A percentile compares a stretch with the other conserved stretches of the same genome.
Conservation (phyloP, 768 basidiomycete species). For the Phaeotremella fagi region DNA sequence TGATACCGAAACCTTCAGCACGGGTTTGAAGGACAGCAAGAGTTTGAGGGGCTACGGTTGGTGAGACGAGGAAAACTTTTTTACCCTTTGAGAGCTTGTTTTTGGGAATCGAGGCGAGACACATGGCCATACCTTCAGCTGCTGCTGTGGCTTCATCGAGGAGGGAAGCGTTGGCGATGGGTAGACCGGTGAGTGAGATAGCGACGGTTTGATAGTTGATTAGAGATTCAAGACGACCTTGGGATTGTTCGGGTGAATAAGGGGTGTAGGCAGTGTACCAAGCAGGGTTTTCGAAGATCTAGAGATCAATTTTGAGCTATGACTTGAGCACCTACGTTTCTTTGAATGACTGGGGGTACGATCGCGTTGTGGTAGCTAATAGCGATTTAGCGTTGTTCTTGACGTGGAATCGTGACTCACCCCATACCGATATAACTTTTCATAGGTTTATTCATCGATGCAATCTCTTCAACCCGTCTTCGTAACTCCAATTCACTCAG, state of each 20-base stretch:
- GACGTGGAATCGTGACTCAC: constrained; percentile 13
- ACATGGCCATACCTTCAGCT: constrained; percentile 96
- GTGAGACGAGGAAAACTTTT: constrained; percentile 82
- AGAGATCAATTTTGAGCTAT: background rate
- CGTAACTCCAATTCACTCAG: constrained; percentile 83
- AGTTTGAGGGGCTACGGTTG: constrained; percentile 79
- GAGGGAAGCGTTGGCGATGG: constrained; percentile 91
- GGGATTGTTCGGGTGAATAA: constrained; percentile 96
- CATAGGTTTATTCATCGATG: constrained; percentile 70
- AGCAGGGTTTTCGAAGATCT: constrained; percentile 74
- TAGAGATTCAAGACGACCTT: constrained; percentile 94
- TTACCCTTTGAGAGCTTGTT: constrained; percentile 56
- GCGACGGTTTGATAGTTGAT: constrained; percentile 97
- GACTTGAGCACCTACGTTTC: constrained; percentile 64
- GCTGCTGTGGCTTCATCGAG: constrained; percentile 93
- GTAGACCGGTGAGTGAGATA: constrained; percentile 86
- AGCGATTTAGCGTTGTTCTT: background rate
- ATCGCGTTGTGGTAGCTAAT: constrained; percentile 76
- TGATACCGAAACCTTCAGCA: constrained; percentile 89
- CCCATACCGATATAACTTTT: constrained; percentile 98
- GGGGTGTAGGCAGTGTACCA: constrained; percentile 98
- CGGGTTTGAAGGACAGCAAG: constrained; percentile 82
- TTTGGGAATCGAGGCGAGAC: constrained; percentile 57
- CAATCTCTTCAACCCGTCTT: constrained; percentile 68
- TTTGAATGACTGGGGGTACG: constrained; percentile 89